phyloP scores from a whole-genome alignment of 305 asterid genomes.

The Stenogyne calaminthoides region DNA sequence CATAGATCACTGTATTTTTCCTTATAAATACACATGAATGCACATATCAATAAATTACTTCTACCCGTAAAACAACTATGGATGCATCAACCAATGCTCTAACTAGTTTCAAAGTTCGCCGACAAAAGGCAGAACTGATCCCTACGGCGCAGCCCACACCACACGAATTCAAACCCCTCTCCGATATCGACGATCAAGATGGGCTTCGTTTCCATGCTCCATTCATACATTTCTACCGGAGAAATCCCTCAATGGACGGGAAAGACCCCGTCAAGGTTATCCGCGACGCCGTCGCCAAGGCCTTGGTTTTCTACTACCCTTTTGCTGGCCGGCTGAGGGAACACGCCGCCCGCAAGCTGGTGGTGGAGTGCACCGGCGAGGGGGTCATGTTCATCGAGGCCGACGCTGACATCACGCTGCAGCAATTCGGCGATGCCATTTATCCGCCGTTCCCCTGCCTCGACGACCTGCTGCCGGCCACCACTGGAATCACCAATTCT shows the following conservation, averaged over 20 bases:
- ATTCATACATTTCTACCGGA: conserved; percentile 57
- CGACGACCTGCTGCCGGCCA: conserved; percentile 54
- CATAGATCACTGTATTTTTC: too few species aligned
- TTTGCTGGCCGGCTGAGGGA: conserved; percentile 60
- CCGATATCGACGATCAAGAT: conserved; percentile 82
- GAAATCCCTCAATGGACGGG: conserved; percentile 20
- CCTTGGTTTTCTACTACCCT: conserved; percentile 64
- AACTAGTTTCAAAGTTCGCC: conserved; percentile 46
- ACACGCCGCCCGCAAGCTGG: conserved; percentile 42
- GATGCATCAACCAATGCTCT: too few species aligned
- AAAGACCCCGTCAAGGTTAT: conserved; percentile 46
- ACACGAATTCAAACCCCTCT: conserved; percentile 51
- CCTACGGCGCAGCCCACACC: conserved; percentile 70
- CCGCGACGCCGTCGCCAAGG: conserved; percentile 48
- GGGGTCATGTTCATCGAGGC: conserved; percentile 62
- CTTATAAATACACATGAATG: too few species aligned
- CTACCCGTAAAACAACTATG: too few species aligned
- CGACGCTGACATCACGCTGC: conserved; percentile 48
- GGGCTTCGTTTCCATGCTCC: conserved; percentile 78
- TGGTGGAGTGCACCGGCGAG: conserved; percentile 67
- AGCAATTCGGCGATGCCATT: conserved; percentile 49
- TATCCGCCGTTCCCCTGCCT: conserved; percentile 59
- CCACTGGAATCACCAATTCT: conserved; percentile 37
- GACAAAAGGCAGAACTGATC: conserved; percentile 50
- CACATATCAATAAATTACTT: too few species aligned